Evolutionary conservation across 805 yeast species (phyloP), one percentile per base, ranked within the genome.

Genomic region (Sugiyamaella mastotermitis): DNA sequence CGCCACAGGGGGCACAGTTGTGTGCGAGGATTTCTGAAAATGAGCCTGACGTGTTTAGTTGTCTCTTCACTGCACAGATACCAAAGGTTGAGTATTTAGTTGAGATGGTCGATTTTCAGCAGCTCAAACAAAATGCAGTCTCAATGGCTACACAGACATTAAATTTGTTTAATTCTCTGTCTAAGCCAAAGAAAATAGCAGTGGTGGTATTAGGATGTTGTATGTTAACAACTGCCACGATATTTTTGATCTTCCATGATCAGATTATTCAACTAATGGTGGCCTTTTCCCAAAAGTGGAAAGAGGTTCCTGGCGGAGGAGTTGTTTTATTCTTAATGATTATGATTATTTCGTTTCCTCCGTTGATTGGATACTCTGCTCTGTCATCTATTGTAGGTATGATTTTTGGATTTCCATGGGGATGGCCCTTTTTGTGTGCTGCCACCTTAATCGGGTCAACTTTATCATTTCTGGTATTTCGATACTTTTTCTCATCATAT

Each of bases 291-390:
- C 46, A 46, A n/a, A 36, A 42, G 30, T 62, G 61, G 53, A 46
- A 53, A 15, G 47, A 47, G 23, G 47, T 59, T 38, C 52, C 49
- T 16, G 55, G 55, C 14, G 66, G 67, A 30, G 55, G 62, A 46
- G 41, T 62, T 3, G 42, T 65, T 2, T 47, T 88, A 41, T 71
- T 78, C 36, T 13, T 59, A 3, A 56, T 80, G 32, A 60, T 87
- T 3, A 72, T 80, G 47, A 19, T 70, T 1, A 87, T 88, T 3
- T 78, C 92, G 0, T 88, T 90, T 65, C 97, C 98, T 1, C 98
- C 97, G 1, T 47, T 90, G 49, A 59, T 86, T 23, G 98, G 98
- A 1, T 88, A 80, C 61, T 72, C 90, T 3, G 68, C 80, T 15
- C 58, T 83, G 14, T 71, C 81, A 14, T 69, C 82, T 33, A 55